Base-by-base conservation (phyloP, 2,329 filamentous ascomycete species). In the Cercospora nicotianae region DNA sequence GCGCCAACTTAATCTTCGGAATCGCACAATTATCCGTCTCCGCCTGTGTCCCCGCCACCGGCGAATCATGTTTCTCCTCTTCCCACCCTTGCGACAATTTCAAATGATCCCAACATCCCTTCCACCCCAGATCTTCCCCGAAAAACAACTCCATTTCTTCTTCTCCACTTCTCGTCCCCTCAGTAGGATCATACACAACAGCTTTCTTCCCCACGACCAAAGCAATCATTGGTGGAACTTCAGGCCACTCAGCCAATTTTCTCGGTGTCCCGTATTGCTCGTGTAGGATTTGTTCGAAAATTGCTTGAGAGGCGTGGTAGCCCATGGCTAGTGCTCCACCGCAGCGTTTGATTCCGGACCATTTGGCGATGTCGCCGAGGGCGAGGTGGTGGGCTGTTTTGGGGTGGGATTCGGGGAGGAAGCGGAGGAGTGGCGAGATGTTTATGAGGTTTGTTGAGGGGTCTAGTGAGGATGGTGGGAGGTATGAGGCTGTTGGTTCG, bases 341-440 rank as follows among this genome's bases (percentile, higher is more conserved):
- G 73, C 89, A 92, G 55, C 91, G 89, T 82, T 93, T 94, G 81
- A 94, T 93, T 53, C 91, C 91, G 0, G 89, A 86, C 91, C 91
- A 94, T 59, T 83, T 81, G 33, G 85, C 86, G 16, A 91, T 81
- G 75, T 94, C 91, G 16, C 91, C 91, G 26, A 87, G 83, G 12
- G 88, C 90, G 74, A 90, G 91, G 77, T 94, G 91, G 30, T 80
- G 79, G 0, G 81, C 80, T 12, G 86, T 79, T 70, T 92, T 90
- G 4, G 48, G 23, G 12, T 88, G 83, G 0, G 87, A 81, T 0
- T 80, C 80, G 1, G 80, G 73, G 1, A 83, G 78, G 77, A 91
- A 89, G 72, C 83, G 81, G 6, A 91, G 80, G 83, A 80, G 85
- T 2, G 87, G 76, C 51, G 83, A 80, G 63, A 93, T 86, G 73